phyloP scores from a whole-genome alignment of 2,329 filamentous ascomycete species.

The Colletotrichum echinochloae region DNA sequence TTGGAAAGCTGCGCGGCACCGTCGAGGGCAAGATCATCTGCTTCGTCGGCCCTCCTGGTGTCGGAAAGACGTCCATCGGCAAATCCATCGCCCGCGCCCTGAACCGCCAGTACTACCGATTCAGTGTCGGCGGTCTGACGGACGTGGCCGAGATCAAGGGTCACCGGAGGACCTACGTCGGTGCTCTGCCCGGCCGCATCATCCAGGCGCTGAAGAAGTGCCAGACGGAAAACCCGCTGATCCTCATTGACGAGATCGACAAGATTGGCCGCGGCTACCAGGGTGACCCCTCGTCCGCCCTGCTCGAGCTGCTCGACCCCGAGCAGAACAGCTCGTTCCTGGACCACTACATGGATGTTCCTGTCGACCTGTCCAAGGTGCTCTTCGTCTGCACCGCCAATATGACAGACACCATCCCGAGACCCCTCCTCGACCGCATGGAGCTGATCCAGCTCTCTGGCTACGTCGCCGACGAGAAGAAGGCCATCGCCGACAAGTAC shows the following conservation, averaged over 20 bases:
- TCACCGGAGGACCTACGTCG: constrained; percentile 95
- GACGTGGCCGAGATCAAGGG: constrained; percentile 99
- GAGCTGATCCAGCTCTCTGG: constrained; percentile 96
- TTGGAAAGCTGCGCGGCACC: constrained; percentile 94
- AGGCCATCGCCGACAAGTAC: constrained; percentile 95
- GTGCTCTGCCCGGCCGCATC: constrained; percentile 93
- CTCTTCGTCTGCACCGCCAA: constrained; percentile 99
- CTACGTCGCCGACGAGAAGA: constrained; percentile 98
- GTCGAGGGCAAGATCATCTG: constrained; percentile 99
- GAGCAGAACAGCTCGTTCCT: constrained; percentile 98
- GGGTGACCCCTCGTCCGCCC: constrained; percentile 92
- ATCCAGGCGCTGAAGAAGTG: constrained; percentile 99
- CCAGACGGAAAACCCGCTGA: constrained; percentile 96
- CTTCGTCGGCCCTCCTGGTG: constrained; percentile 96
- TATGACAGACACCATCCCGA: constrained; percentile 97
- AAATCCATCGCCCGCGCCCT: constrained; percentile 96
- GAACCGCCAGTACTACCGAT: constrained; percentile 97
- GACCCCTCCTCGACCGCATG: constrained; percentile 95
- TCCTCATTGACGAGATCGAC: constrained; percentile 97
- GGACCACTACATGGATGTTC: constrained; percentile 98
- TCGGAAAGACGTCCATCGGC: constrained; percentile 98
- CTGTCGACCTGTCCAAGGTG: constrained; percentile 96
- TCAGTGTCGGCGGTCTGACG: constrained; percentile 95
- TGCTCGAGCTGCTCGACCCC: constrained; percentile 93
- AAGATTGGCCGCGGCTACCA: constrained; percentile 98